These are phyloP conservation scores for Rhodofomes roseus DNA, from an alignment of 1,284 basidiomycete species.

Conservation along the genomic window DNA sequence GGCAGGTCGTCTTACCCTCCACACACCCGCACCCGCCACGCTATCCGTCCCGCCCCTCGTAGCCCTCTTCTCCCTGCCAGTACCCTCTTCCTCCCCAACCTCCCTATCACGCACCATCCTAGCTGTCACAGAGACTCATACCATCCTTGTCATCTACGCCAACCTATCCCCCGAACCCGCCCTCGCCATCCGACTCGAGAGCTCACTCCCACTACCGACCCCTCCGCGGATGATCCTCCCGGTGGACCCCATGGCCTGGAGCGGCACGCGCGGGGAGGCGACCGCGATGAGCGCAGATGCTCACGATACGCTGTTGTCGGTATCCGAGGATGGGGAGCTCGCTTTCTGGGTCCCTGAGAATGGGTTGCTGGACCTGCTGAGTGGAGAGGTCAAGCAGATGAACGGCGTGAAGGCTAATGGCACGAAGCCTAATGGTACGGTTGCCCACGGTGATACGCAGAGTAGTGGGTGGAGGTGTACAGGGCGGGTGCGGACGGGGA, in stretches of 20 bases:
- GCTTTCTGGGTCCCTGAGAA: conserved; percentile 79
- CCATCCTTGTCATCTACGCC: conserved; percentile 19
- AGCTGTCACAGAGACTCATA: conserved; percentile 20
- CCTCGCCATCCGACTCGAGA: conserved; percentile 41
- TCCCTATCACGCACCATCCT: conserved; percentile 30
- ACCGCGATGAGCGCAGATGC: conserved; percentile 33
- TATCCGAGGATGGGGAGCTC: conserved; percentile 70
- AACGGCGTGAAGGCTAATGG: neutral
- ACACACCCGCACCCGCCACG: conserved; percentile 41
- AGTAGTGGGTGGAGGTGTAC: conserved; percentile 59
- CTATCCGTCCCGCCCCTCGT: conserved; percentile 49
- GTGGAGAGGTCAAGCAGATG: neutral
- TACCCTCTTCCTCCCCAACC: conserved; percentile 7
- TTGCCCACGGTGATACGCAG: conserved; percentile 1
- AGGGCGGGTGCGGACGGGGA: conserved; percentile 70
- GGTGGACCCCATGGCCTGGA: conserved; percentile 92
- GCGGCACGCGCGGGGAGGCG: conserved; percentile 35
- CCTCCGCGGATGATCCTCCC: conserved; percentile 62
- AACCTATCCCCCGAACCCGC: neutral
- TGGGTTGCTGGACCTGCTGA: conserved; percentile 14
- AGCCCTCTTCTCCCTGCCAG: conserved; percentile 59
- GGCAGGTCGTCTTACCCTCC: conserved; percentile 43
- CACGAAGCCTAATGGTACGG: neutral
- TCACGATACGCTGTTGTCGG: conserved; percentile 76
- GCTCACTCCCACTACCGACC: conserved; percentile 34